These are phyloP conservation scores for Aspergillus melleus DNA, from an alignment of 2,329 filamentous ascomycete species.

Conservation along the genomic window DNA sequence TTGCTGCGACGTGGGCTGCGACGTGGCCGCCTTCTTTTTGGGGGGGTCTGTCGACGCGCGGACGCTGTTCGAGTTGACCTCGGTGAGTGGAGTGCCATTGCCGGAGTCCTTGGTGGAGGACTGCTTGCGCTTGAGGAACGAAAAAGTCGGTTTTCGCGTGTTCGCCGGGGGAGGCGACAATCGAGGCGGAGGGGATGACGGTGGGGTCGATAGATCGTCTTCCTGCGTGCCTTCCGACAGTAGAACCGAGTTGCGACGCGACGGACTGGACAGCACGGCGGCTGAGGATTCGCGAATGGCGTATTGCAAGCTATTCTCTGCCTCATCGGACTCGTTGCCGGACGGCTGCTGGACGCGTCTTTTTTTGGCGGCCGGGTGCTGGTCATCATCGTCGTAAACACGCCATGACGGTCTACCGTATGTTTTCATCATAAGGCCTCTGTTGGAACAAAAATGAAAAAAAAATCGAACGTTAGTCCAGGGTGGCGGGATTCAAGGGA, in stretches of 20 bases:
- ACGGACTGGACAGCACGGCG: constrained; percentile 47
- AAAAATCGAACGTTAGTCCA: constrained; percentile 1
- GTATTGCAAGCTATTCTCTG: constrained; percentile 48
- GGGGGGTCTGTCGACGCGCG: constrained; percentile 41
- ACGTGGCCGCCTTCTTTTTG: constrained; percentile 33
- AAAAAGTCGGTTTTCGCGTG: constrained; percentile 51
- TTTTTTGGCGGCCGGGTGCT: constrained; percentile 45
- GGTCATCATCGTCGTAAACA: constrained; percentile 49
- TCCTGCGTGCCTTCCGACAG: constrained; percentile 45
- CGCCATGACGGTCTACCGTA: constrained; percentile 50
- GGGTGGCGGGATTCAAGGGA: constrained; percentile 5
- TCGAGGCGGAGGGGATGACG: constrained; percentile 53
- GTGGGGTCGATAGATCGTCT: constrained; percentile 50
- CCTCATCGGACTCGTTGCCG: constrained; percentile 40
- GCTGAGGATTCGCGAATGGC: constrained; percentile 51
- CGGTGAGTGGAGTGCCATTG: constrained; percentile 42
- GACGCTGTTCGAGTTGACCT: constrained; percentile 47
- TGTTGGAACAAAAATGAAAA: constrained; percentile 20
- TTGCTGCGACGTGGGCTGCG: constrained; percentile 29
- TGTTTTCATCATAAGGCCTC: constrained; percentile 52
- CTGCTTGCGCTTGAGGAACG: constrained; percentile 50
- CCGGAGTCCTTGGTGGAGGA: constrained; percentile 29
- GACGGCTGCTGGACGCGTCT: constrained; percentile 39
- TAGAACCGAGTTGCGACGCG: constrained; percentile 47
- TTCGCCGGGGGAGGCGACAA: constrained; percentile 44